A percentile compares a stretch with the other conserved stretches of the same genome.
Conservation (phyloP, 306 rosid genomes). For the Mimosa bimucronata region DNA sequence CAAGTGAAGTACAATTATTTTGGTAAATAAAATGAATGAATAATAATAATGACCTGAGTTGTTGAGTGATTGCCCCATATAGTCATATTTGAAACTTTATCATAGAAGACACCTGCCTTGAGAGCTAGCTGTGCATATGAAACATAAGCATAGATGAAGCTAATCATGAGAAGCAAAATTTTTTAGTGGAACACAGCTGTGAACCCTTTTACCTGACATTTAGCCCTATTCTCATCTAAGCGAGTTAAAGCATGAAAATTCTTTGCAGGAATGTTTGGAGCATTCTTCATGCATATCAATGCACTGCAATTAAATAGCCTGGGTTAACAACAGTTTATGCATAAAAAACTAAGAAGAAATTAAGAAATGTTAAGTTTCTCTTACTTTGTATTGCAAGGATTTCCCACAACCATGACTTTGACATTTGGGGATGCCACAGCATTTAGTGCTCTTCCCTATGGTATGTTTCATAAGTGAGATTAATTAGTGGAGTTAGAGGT, state of each 20-base stretch:
- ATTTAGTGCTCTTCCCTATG: constrained; percentile 87
- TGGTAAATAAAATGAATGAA: neutral
- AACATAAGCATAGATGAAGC: neutral
- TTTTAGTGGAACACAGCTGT: neutral
- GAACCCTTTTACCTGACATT: constrained; percentile 76
- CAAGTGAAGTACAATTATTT: neutral
- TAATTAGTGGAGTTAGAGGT: neutral
- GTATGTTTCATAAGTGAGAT: neutral
- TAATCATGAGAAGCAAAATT: neutral
- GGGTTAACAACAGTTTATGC: constrained; percentile 2
- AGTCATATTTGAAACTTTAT: constrained; percentile 89
- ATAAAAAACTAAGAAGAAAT: constrained; percentile 3
- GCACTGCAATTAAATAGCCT: constrained; percentile 64
- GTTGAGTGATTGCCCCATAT: constrained; percentile 99
- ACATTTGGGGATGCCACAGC: constrained; percentile 85
- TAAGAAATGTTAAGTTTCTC: constrained; percentile 17
- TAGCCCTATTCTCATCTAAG: constrained; percentile 95
- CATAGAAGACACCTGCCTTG: constrained; percentile 98
- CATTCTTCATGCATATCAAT: constrained; percentile 92
- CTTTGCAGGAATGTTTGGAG: constrained; percentile 93
- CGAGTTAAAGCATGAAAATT: constrained; percentile 96
- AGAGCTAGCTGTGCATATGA: constrained; percentile 73
- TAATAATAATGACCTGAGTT: constrained; percentile 70
- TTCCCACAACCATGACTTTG: constrained; percentile 93
- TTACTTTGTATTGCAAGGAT: constrained; percentile 97